Conservation (phyloP, 768 basidiomycete genomes). For the Trametes cubensis region DNA sequence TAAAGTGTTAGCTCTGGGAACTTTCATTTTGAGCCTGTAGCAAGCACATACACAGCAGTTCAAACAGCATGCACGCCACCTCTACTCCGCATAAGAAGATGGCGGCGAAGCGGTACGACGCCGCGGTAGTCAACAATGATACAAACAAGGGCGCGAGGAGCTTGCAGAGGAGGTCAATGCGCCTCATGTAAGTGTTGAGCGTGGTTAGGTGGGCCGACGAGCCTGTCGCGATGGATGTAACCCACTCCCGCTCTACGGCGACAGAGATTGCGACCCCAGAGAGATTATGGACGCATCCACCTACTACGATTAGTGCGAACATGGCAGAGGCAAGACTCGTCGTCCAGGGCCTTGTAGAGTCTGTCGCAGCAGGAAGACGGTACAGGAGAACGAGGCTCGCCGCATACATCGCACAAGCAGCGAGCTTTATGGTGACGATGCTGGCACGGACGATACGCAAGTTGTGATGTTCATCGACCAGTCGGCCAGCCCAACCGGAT, state of each 20-base stretch:
- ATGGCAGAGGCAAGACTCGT: conserved; percentile 32
- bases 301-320: conserved; percentile 39
- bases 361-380: background rate
- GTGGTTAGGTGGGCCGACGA: conserved; percentile 39
- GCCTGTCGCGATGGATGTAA: conserved; percentile 42
- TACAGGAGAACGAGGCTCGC: conserved; percentile 38
- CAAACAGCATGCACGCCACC: conserved; percentile 42
- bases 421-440: conserved; percentile 45
- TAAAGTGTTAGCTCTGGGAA: background rate
- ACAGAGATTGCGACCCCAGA: conserved; percentile 47
- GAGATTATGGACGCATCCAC: conserved; percentile 41
- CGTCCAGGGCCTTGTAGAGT: conserved; percentile 15
- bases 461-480: conserved; percentile 44
- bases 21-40: too few species aligned
- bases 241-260: conserved; percentile 56
- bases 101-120: conserved; percentile 39
- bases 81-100: conserved; percentile 40
- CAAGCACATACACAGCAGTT: conserved; percentile 37
- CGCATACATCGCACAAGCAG: conserved; percentile 38
- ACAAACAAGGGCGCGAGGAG: conserved; percentile 55
- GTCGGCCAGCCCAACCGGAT: conserved; percentile 43
- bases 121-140: conserved; percentile 44
- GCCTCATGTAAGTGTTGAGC: conserved; percentile 47
- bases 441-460: conserved; percentile 43
- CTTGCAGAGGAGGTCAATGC: conserved; percentile 51